Base-by-base conservation (phyloP, 2,329 filamentous ascomycete genomes). In the Fusarium keratoplasticum region DNA sequence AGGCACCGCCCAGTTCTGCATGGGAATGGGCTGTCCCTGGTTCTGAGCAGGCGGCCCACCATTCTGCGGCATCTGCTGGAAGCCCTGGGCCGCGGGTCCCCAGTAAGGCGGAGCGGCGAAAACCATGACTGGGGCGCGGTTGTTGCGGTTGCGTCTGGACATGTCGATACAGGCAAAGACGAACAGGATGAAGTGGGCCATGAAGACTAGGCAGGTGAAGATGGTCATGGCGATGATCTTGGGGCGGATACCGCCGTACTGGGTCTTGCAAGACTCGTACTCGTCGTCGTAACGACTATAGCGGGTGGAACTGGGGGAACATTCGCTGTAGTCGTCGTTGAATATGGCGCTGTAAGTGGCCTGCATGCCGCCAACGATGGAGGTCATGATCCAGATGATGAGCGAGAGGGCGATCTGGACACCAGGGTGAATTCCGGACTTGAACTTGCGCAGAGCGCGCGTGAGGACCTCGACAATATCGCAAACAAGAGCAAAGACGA, bases 391-490 rank as follows among this genome's bases (percentile, higher is more conserved):
- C 82, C 83, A 86, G 64, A 87, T 77, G 69, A 86, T 59, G 3
- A 87, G 83, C 35, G 83, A 83, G 16, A 85, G 44, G 61, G 77
- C 83, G 36, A 87, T 83, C 55, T 87, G 84, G 9, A 82, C 83
- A 29, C 84, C 85, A 1, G 86, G 85, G 61, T 85, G 84, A 22
- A 87, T 83, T 40, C 83, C 82, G 5, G 71, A 71, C 27, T 80
- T 76, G 58, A 75, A 79, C 8, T 78, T 80, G 40, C 83, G 82
- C 18, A 78, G 65, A 38, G 73, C 78, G 20, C 83, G 79, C 29
- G 80, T 83, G 64, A 86, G 74, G 57, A 85, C 71, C 52, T 87
- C 85, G 33, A 81, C 75, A 1, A 79, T 38, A 36, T 82, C 82
- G 82, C 85, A 86, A 44, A 85, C 2, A 8, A 85, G 44, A 11